A percentile compares a stretch with the other conserved stretches of the same genome.
phyloP scores from a whole-genome alignment of 2,329 filamentous ascomycete genomes.

The Sarocladium oryzae region DNA sequence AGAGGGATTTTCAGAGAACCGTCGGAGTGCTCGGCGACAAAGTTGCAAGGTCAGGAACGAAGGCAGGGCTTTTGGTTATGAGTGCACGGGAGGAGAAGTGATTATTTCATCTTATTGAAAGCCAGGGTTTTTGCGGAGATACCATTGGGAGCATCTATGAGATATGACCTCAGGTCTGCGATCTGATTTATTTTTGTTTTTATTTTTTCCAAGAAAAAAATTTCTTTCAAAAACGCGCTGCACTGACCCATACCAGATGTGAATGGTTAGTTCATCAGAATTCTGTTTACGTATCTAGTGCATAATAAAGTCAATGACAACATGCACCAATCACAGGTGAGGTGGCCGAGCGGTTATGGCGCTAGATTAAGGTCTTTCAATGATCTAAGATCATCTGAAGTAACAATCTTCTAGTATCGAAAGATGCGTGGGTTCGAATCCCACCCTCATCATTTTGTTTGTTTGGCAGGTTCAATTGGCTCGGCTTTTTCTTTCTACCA shows the following conservation, averaged over 20 bases:
- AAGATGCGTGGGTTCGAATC: conserved; percentile 10
- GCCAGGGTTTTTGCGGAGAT: neutral
- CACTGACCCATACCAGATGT: too few species aligned
- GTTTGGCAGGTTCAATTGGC: too few species aligned
- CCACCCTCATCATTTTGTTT: conserved; percentile 7
- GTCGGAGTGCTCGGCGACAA: conserved; percentile 4
- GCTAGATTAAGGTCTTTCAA: conserved; percentile 9
- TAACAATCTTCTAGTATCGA: conserved; percentile 9
- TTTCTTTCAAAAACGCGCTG: too few species aligned
- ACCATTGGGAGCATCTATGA: too few species aligned
- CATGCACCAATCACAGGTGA: conserved; percentile 5
- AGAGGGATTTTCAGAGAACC: conserved; percentile 3
- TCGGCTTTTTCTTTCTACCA: neutral
- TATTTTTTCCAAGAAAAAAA: too few species aligned
- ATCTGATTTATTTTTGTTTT: too few species aligned
- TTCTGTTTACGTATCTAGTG: neutral
- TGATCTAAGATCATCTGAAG: conserved; percentile 1
- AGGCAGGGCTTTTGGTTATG: conserved; percentile 1
- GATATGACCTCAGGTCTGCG: too few species aligned
- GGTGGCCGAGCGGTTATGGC: conserved; percentile 9
- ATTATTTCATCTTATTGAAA: neutral
- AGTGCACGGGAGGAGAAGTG: conserved; percentile 1
- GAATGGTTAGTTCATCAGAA: too few species aligned
- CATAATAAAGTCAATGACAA: neutral
- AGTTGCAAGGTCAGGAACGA: neutral